Percentiles rank a stretch among this genome's conserved stretches.
Conservation (phyloP, 2,329 filamentous ascomycete genomes). For the Mycocentrospora acerina region DNA sequence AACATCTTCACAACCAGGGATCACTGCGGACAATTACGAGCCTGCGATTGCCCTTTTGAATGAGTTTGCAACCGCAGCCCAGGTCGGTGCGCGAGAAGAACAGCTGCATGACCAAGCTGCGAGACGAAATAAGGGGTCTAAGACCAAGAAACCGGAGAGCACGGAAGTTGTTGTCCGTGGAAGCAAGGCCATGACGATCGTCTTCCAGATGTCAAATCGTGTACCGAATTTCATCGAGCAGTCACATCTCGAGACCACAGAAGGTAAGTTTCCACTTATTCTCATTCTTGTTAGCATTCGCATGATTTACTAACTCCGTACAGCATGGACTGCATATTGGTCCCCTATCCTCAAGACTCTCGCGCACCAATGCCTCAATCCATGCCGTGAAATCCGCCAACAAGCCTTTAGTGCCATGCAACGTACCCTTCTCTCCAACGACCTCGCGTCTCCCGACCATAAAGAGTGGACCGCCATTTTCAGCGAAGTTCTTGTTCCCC, state of each 20-base stretch:
- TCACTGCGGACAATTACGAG: conserved; percentile 95
- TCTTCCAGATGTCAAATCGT: conserved; percentile 78
- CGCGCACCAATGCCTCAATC: conserved; percentile 88
- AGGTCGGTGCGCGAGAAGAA: conserved; percentile 69
- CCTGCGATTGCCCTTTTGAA: conserved; percentile 81
- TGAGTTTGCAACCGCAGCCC: conserved; percentile 83
- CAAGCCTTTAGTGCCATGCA: conserved; percentile 85
- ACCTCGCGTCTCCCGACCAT: conserved; percentile 79
- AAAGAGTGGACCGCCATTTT: conserved; percentile 96
- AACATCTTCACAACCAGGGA: conserved; percentile 71
- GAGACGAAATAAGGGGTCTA: conserved; percentile 54
- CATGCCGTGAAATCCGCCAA: conserved; percentile 88
- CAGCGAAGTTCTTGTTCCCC: conserved; percentile 86
- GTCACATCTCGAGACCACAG: conserved; percentile 83
- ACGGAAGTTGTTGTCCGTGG: conserved; percentile 75
- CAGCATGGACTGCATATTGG: conserved; percentile 98
- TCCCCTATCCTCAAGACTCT: conserved; percentile 88
- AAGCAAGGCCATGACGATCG: conserved; percentile 75
- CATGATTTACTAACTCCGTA: not conserved
- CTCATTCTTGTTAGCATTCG: too few species aligned
- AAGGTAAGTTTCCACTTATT: conserved; percentile 63
- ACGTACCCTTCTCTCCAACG: conserved; percentile 78
- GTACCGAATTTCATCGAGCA: conserved; percentile 88
- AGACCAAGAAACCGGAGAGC: conserved; percentile 58
- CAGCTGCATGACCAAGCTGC: conserved; percentile 62